These are phyloP conservation scores for Aspergillus brasiliensis DNA, from an alignment of 2,329 filamentous ascomycete species.

Conservation along the genomic window DNA sequence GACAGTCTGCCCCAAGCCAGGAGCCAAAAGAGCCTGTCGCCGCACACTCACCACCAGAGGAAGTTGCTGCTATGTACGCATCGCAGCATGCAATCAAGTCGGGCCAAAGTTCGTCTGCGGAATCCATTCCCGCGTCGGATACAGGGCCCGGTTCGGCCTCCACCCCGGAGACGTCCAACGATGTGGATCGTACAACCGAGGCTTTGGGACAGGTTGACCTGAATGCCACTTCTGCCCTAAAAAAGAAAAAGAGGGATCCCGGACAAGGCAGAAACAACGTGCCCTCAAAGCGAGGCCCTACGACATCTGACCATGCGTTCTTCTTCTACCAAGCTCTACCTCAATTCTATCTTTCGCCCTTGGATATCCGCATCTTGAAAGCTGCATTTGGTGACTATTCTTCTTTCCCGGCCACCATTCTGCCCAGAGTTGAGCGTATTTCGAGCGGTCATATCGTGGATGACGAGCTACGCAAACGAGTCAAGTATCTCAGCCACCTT, in stretches of 20 bases:
- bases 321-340: constrained; percentile 87
- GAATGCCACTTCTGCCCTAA: constrained; percentile 16
- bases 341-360: constrained; percentile 84
- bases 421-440: constrained; percentile 85
- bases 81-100: constrained; percentile 52
- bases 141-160: constrained; percentile 10
- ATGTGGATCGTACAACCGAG: constrained; percentile 27
- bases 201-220: constrained; percentile 27
- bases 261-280: constrained; percentile 7
- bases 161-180: constrained; percentile 20
- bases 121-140: constrained; percentile 20
- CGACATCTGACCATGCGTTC: constrained; percentile 60
- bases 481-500: constrained; percentile 84
- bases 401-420: constrained; percentile 78
- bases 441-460: constrained; percentile 87
- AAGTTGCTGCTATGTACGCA: constrained; percentile 55
- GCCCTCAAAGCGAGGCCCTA: constrained; percentile 33
- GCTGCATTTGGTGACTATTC: constrained; percentile 83
- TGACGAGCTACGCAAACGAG: constrained; percentile 76
- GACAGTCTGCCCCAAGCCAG: constrained; percentile 54
- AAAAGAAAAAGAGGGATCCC: constrained; percentile 29
- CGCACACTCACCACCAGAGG: constrained; percentile 49
- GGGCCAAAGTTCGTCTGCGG: constrained; percentile 41
- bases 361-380: constrained; percentile 91
- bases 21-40: constrained; percentile 52